A percentile compares a stretch with the other conserved stretches of the same genome.
phyloP scores from a whole-genome alignment of 2,329 filamentous ascomycete genomes.

The Furcasterigmium sp. region DNA sequence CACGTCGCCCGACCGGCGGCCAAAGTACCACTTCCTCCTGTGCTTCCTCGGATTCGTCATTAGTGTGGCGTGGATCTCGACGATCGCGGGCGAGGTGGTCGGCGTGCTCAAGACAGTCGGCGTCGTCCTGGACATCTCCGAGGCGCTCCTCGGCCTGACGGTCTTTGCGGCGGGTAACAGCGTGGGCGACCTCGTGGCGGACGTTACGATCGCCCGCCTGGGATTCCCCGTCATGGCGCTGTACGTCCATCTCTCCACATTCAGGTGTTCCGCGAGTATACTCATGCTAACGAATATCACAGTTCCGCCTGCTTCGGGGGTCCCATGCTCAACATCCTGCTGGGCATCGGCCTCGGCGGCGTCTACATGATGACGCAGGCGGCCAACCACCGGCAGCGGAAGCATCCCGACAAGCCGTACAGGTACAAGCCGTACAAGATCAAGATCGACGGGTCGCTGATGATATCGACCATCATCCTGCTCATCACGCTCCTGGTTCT shows the following conservation, averaged over 20 bases:
- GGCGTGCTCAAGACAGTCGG: conserved; percentile 90
- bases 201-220: conserved; percentile 88
- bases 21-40: conserved; percentile 70
- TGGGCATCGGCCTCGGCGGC: conserved; percentile 89
- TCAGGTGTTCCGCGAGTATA: too few species aligned
- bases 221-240: conserved; percentile 95
- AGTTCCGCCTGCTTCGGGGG: conserved; percentile 94
- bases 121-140: conserved; percentile 86
- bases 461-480: conserved; percentile 81
- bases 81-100: conserved; percentile 92
- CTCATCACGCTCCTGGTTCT: conserved; percentile 74
- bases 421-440: conserved; percentile 76
- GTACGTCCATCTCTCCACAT: conserved; percentile 33
- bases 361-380: conserved; percentile 77
- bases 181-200: conserved; percentile 86
- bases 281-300: conserved; percentile 16
- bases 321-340: conserved; percentile 93
- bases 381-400: conserved; percentile 59
- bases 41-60: conserved; percentile 90
- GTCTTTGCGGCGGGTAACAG: conserved; percentile 97
- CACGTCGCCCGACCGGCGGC: conserved; percentile 62
- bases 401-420: conserved; percentile 60
- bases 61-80: conserved; percentile 92
- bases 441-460: conserved; percentile 75
- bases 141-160: conserved; percentile 90